phyloP scores from a whole-genome alignment of 2,329 filamentous ascomycete species.

The Hypomyces rosellus region DNA sequence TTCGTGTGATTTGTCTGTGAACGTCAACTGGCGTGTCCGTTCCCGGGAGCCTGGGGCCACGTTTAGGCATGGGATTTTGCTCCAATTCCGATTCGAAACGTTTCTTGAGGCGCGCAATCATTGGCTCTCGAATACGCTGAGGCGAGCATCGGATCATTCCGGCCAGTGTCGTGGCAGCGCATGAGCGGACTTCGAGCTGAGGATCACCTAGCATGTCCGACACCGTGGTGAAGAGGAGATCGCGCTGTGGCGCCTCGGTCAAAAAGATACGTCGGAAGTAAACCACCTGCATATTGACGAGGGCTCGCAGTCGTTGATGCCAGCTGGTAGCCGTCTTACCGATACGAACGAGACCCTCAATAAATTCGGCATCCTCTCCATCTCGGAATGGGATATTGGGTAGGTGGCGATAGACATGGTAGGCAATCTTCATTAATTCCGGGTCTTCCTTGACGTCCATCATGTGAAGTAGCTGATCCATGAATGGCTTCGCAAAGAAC shows the following conservation, averaged over 20 bases:
- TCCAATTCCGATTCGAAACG: conserved; percentile 74
- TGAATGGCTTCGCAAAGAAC: conserved; percentile 86
- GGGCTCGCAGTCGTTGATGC: conserved; percentile 89
- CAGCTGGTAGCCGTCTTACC: conserved; percentile 79
- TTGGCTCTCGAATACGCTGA: conserved; percentile 65
- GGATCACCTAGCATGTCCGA: conserved; percentile 87
- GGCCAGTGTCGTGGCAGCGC: conserved; percentile 85
- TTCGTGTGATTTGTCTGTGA: conserved; percentile 70
- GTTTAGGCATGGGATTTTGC: conserved; percentile 82
- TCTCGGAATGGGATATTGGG: conserved; percentile 90
- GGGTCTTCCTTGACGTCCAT: conserved; percentile 99
- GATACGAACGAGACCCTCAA: conserved; percentile 79
- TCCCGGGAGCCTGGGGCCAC: conserved; percentile 49
- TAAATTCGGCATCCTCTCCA: conserved; percentile 79
- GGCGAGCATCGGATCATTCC: conserved; percentile 98
- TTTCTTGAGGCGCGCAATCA: conserved; percentile 67
- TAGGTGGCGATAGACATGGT: conserved; percentile 93
- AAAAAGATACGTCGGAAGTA: conserved; percentile 96
- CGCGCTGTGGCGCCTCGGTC: conserved; percentile 66
- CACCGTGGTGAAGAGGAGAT: conserved; percentile 83
- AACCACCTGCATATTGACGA: conserved; percentile 98
- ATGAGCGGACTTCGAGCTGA: conserved; percentile 89
- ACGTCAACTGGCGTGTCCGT: conserved; percentile 65
- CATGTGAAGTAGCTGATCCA: conserved; percentile 94
- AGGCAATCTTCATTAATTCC: conserved; percentile 87